A percentile compares a stretch with the other conserved stretches of the same genome.
Evolutionary conservation across 176 grass and related monocot species (phyloP).

Genomic region (Bothriochloa decipiens): DNA sequence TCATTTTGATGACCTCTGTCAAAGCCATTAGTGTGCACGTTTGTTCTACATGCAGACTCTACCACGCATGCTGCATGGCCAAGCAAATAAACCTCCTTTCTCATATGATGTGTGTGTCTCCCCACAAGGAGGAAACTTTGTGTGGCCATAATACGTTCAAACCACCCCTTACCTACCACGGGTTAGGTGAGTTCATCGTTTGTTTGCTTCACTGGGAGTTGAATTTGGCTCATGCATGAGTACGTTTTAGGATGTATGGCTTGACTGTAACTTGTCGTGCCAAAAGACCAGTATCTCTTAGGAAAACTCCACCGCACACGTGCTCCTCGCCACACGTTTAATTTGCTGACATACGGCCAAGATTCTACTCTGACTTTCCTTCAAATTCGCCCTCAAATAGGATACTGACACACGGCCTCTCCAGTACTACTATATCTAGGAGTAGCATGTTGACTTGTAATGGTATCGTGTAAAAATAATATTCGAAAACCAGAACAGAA

Average conservation of each 20-base stretch:
- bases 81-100: background rate
- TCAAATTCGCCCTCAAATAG: background rate
- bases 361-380: background rate
- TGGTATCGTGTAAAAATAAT: background rate
- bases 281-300: background rate
- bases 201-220: background rate
- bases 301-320: background rate
- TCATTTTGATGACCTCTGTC: background rate
- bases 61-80: background rate
- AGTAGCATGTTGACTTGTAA: background rate
- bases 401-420: background rate
- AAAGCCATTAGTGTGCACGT: background rate
- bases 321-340: background rate
- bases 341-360: background rate
- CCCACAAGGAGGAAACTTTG: background rate
- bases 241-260: background rate
- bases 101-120: background rate
- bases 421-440: background rate
- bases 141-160: background rate
- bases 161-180: background rate
- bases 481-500: background rate
- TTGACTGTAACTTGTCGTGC: background rate
- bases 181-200: background rate
- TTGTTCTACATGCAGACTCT: conserved; percentile 9
- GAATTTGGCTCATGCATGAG: background rate